Percentiles rank a stretch among this genome's conserved stretches.
These are phyloP conservation scores for Daldinia bambusicola DNA, from an alignment of 495 filamentous ascomycete species.

Conservation along the genomic window DNA sequence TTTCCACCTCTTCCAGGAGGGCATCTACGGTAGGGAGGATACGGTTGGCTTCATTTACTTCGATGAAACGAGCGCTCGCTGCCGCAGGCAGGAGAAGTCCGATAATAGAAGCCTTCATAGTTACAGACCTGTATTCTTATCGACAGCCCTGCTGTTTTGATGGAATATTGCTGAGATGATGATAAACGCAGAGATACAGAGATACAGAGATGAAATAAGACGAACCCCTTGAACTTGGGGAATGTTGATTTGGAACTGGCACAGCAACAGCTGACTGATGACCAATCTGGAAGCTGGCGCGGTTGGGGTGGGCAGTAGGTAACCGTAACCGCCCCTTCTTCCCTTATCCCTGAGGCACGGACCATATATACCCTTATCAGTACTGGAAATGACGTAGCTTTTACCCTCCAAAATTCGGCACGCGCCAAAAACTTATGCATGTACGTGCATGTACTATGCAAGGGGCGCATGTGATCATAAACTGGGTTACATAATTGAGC, in stretches of 20 bases:
- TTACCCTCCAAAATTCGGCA: background rate
- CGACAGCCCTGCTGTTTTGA: slow-evolving; percentile 5
- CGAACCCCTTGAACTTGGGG: background rate
- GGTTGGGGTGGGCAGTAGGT: slow-evolving; percentile 9
- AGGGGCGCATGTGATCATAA: slow-evolving; percentile 1
- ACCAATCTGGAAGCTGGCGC: slow-evolving; percentile 31
- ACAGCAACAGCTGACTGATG: slow-evolving; percentile 28
- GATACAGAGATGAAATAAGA: slow-evolving; percentile 5
- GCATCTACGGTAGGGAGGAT: slow-evolving; percentile 52
- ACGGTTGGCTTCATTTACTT: slow-evolving; percentile 56
- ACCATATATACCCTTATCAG: slow-evolving; percentile 16
- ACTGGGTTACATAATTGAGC: background rate
- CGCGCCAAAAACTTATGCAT: slow-evolving; percentile 5
- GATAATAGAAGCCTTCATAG: slow-evolving; percentile 58
- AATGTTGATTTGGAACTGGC: slow-evolving; percentile 1
- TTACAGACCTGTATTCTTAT: slow-evolving; percentile 40
- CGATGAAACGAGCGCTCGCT: slow-evolving; percentile 62
- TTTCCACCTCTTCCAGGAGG: slow-evolving; percentile 48
- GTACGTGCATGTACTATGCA: slow-evolving; percentile 1
- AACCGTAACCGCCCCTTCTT: too few species aligned
- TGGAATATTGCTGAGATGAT: slow-evolving; percentile 1
- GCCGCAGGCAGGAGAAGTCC: slow-evolving; percentile 60
- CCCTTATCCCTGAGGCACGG: slow-evolving; percentile 23
- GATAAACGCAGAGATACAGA: background rate
- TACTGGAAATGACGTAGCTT: slow-evolving; percentile 28